These are phyloP conservation scores for Penicillium paxilli DNA, from an alignment of 495 filamentous ascomycete species.

Conservation along the genomic window DNA sequence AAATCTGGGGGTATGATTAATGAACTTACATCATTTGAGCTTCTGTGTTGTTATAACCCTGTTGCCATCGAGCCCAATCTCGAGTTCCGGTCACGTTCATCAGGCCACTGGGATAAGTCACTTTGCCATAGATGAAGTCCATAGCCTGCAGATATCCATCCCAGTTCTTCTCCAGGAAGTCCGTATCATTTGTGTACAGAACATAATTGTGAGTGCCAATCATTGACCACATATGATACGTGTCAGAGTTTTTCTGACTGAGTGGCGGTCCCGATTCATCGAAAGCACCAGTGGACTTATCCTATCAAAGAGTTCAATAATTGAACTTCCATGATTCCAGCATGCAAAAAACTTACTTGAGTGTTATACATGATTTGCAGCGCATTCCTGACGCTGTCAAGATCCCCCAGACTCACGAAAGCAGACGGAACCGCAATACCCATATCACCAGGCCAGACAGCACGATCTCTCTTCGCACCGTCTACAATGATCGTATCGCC, in stretches of 20 bases:
- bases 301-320: conserved; percentile 4
- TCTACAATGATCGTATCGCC: conserved; percentile 56
- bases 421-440: conserved; percentile 56
- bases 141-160: conserved; percentile 52
- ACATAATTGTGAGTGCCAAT: conserved; percentile 64
- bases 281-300: conserved; percentile 41
- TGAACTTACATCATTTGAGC: conserved; percentile 54
- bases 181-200: conserved; percentile 55
- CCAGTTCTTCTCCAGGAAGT: conserved; percentile 52
- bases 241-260: conserved; percentile 56
- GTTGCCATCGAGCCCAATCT: conserved; percentile 59
- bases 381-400: conserved; percentile 62
- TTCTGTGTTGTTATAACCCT: conserved; percentile 52
- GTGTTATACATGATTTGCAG: conserved; percentile 60
- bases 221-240: conserved; percentile 66
- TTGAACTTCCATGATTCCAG: too few relatives aligned
- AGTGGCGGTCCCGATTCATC: conserved; percentile 62
- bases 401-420: conserved; percentile 59
- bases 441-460: conserved; percentile 64
- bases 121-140: conserved; percentile 53
- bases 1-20: not conserved
- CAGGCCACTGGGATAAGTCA: conserved; percentile 49
- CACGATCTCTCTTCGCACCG: conserved; percentile 60
- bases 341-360: conserved; percentile 37
- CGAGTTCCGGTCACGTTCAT: conserved; percentile 54